Evolutionary conservation across 441 rosid species (phyloP).

Genomic region (Adansonia madagascariensis): DNA sequence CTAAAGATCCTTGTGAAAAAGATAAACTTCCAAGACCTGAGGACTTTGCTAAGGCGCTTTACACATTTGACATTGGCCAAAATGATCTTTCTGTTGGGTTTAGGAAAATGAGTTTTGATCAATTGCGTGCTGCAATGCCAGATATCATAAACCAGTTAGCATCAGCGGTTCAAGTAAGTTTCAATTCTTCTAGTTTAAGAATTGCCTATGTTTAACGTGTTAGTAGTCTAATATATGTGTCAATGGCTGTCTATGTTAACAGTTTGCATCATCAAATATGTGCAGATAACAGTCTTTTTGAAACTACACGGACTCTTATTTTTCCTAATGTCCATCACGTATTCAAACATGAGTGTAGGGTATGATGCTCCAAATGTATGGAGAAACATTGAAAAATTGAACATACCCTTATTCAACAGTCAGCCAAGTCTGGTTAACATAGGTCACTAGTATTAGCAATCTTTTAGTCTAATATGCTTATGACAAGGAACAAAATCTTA

Average conservation of each 20-base stretch:
- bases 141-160: conserved; percentile 75
- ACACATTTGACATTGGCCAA: conserved; percentile 92
- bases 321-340: too few relatives aligned
- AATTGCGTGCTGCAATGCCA: conserved; percentile 69
- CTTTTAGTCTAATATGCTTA: not conserved
- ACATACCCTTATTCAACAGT: too few relatives aligned
- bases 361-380: too few relatives aligned
- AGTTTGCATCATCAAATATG: not conserved
- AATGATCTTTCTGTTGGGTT: conserved; percentile 90
- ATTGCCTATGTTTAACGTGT: not conserved
- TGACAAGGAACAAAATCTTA: not conserved
- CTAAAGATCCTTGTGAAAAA: conserved; percentile 46
- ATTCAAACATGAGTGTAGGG: too few relatives aligned
- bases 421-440: too few relatives aligned
- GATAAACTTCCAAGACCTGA: conserved; percentile 72
- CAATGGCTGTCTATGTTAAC: not conserved
- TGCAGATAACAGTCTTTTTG: not conserved
- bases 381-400: too few relatives aligned
- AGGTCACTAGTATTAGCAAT: not conserved
- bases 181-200: not conserved
- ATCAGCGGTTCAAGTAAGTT: conserved; percentile 72
- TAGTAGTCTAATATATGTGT: not conserved
- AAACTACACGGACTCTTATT: not conserved
- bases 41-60: conserved; percentile 78
- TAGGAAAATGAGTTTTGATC: conserved; percentile 63